phyloP scores from a whole-genome alignment of 768 basidiomycete species.

The Rhodotorula paludigena region DNA sequence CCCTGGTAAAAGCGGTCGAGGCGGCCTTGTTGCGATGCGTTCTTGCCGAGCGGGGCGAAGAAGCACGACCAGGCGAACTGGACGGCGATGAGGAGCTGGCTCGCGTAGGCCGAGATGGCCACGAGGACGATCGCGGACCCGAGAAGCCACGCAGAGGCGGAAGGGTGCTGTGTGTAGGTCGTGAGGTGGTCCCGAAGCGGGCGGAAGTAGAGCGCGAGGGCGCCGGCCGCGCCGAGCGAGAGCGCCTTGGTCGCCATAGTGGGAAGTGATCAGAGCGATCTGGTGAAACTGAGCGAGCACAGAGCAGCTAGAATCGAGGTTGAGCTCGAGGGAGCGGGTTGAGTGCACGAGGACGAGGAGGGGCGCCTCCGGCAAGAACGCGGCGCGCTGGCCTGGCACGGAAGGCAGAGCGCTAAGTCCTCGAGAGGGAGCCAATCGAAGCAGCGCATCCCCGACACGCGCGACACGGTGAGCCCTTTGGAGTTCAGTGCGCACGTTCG shows the following conservation, averaged over 20 bases:
- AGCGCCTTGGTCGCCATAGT: background rate
- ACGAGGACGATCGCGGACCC: background rate
- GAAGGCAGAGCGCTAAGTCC: too few species aligned
- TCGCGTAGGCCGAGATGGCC: background rate
- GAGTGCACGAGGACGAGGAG: too few species aligned
- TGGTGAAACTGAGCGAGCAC: too few species aligned
- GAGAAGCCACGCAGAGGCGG: conserved; percentile 10
- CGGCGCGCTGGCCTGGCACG: too few species aligned
- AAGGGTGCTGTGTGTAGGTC: conserved; percentile 6
- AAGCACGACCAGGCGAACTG: conserved; percentile 33
- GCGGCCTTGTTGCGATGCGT: conserved; percentile 20
- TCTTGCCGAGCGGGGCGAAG: conserved; percentile 28
- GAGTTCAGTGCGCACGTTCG: too few species aligned
- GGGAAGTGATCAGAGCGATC: too few species aligned
- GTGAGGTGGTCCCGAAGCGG: conserved; percentile 8
- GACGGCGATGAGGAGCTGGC: background rate
- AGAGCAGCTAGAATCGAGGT: too few species aligned
- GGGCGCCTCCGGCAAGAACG: too few species aligned
- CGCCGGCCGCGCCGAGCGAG: conserved; percentile 1
- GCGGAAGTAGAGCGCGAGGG: conserved; percentile 4
- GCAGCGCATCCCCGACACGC: too few species aligned
- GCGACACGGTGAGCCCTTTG: too few species aligned
- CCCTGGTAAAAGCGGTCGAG: conserved; percentile 31
- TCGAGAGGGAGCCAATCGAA: too few species aligned
- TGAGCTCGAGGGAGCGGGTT: background rate